Evolutionary conservation across 257 asterid genomes (phyloP), one percentile per base, ranked within the genome.

Genomic region (Euphrasia confusa): DNA sequence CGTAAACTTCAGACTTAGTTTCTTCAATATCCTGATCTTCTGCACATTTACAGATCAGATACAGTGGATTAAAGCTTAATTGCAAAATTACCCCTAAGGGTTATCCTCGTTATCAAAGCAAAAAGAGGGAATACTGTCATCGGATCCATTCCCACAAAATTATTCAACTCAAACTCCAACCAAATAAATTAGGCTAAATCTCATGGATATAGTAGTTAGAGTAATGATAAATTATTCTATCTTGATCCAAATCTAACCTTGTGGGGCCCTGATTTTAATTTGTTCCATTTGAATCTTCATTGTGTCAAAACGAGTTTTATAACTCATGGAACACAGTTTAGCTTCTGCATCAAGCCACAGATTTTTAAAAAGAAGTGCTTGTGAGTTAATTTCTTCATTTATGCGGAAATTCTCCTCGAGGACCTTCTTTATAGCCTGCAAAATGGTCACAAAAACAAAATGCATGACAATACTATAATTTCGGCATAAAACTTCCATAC

Each of bases 261-360:
- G 75, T 74, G 64, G 67, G 74, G 74, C 65, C 66, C 69, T 70
- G 67, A 64, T 44, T 66, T 81, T 78, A 50, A 66, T 39, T 66
- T 72, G 75, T 63, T 77, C 90, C 88, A 93, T 80, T 71, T 75
- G 86, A 72, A 66, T 69, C 84, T 74, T 89, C 90, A 82, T 80
- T 50, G 77, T 78, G 67, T 87, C 85, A 70, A 84, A 89, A 37
- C 90, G 95, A 70, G 97, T 84, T 80, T 73, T 83, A 63, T 80
- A 89, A 66, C 82, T 82, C 63, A 85, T 62, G 67, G 97, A 79
- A 72, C 96, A 93, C 42, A 93, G 68, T 73, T 81, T 82, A 56
- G 97, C 97, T 77, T 93, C 99, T 0, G 99, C 89, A 65, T 93
- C 95, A 3, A 89, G 95, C 99, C 99, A 93, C 75, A 89, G 68